Base-by-base conservation (phyloP, 2,329 filamentous ascomycete genomes). In the Talaromyces sp. region DNA sequence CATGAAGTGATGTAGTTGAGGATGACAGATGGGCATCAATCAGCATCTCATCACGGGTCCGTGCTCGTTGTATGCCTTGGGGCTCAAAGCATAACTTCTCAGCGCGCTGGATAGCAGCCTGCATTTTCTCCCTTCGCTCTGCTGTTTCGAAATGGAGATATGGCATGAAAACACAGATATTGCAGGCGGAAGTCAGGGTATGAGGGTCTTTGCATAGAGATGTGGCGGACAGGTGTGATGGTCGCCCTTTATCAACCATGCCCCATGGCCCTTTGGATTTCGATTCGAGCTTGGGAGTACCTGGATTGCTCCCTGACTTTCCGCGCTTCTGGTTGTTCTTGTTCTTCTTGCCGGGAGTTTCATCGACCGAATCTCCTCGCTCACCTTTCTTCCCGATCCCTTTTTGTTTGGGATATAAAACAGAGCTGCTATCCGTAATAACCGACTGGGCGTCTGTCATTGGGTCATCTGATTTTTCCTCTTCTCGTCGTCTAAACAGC, bases 121-220 rank as follows among this genome's bases (percentile, higher is more conserved):
- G 80, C 84, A 87, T 86, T 58, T 79, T 77, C 47, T 74, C 72
- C 9, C 82, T 75, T 14, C 77, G 72, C 43, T 78, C 72, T 42
- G 85, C 77, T 0, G 83, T 85, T 62, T 87, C 85, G 46, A 86
- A 87, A 63, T 87, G 84, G 3, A 87, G 70, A 60, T 86, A 87
- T 0, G 85, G 85, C 82, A 87, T 86, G 70, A 85, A 80, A 5
- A 70, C 54, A 37, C 69, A 67, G 51, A 74, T 64, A 55, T 68
- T 65, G 37, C 61, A 59, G 10, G 62, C 50, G 19, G 63, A 45
- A 19, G 56, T 42, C 29, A 59, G 50, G 7, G 56, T 42, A 17
- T 57, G 55, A 7, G 54, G 51, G 5, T 72, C 67, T 41, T 65
- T 66, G 46, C 54, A 78, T 57, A 65, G 71, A 68, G 52, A 78